Evolutionary conservation across 106 monocot species (phyloP).

Genomic region (Cymbidium sinense): DNA sequence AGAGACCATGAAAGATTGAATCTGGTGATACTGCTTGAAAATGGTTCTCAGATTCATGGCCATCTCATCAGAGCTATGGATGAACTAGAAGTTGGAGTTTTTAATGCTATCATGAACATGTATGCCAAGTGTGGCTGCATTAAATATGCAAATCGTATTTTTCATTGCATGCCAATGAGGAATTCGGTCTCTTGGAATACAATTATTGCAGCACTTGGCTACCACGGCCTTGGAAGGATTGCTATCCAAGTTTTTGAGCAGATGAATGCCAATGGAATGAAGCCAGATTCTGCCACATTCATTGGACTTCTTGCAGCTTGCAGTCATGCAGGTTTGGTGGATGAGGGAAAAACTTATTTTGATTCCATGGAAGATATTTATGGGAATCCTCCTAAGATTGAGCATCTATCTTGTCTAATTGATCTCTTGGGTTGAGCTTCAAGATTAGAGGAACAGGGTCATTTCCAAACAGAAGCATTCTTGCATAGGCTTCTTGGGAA

Average conservation of each 20-base stretch:
- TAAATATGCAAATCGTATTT: slow-evolving; percentile 21
- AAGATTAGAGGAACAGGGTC: no score
- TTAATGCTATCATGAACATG: slow-evolving; percentile 61
- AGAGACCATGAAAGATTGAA: no score
- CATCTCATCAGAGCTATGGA: slow-evolving; percentile 29
- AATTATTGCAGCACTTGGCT: no score
- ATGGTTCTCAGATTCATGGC: slow-evolving; percentile 48
- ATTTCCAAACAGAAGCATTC: no score
- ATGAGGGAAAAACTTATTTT: no score
- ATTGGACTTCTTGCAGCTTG: no score
- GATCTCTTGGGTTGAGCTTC: slow-evolving; percentile 64
- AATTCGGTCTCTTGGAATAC: no score
- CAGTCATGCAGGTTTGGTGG: no score
- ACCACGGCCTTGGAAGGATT: slow-evolving; percentile 16
- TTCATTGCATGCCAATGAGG: no score
- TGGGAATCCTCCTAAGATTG: slow-evolving; percentile 24
- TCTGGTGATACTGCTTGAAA: slow-evolving; percentile 33
- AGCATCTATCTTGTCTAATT: slow-evolving; percentile 62
- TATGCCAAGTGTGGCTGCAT: slow-evolving; percentile 64
- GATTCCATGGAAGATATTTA: no score
- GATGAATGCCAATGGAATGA: slow-evolving; percentile 19
- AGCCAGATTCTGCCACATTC: slow-evolving; percentile 39
- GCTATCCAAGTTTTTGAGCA: slow-evolving; percentile 38
- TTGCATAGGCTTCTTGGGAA: no score
- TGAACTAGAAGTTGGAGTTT: slow-evolving; percentile 32